Evolutionary conservation across 75 land plant genomes (phyloP).

Genomic region (Pinus taeda): DNA sequence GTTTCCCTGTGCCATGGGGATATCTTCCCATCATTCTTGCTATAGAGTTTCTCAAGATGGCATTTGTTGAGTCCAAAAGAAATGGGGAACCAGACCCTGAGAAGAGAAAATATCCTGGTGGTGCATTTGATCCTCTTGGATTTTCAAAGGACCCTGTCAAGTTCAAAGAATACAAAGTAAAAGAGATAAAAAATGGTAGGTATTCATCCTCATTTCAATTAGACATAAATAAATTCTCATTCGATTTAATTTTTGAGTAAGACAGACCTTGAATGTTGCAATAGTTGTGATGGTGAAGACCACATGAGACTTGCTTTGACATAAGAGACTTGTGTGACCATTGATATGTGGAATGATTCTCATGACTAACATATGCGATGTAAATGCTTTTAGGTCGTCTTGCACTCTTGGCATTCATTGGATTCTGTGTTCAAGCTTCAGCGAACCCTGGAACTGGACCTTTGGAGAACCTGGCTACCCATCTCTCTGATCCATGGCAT

Average conservation of each 20-base stretch:
- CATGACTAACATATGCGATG: neutral
- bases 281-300: no score
- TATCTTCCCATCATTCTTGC: conserved; percentile 81
- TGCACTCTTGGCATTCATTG: conserved; percentile 88
- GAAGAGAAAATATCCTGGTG: conserved; percentile 99
- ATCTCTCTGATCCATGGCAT: conserved; percentile 98
- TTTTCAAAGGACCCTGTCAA: conserved; percentile 88
- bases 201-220: neutral
- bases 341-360: neutral
- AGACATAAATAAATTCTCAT: no score
- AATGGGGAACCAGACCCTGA: conserved; percentile 84
- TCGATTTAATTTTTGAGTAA: no score
- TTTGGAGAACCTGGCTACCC: conserved; percentile 88
- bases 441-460: conserved; percentile 98
- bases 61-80: conserved; percentile 91
- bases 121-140: conserved; percentile 96
- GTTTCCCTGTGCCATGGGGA: conserved; percentile 98
- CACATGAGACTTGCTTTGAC: no score
- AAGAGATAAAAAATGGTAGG: conserved; percentile 91
- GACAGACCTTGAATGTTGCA: no score
- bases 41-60: conserved; percentile 85
- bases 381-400: conserved; percentile 65
- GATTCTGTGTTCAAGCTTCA: conserved; percentile 87
- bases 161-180: conserved; percentile 80
- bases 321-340: no score